Conservation (phyloP, 495 filamentous ascomycete genomes). For the Peziza echinospora region DNA sequence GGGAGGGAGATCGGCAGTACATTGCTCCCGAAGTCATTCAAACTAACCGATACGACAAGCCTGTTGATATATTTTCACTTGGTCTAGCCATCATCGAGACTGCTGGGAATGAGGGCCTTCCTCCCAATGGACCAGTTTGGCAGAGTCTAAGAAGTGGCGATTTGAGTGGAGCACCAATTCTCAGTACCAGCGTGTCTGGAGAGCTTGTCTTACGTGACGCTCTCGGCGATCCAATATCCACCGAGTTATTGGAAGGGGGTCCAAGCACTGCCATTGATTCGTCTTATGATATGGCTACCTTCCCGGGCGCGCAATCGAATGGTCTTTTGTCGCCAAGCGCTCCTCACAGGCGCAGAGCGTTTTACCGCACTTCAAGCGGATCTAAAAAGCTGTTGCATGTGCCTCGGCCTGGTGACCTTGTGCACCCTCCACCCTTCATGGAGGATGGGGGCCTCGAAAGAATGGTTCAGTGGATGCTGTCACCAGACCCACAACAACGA, state of each 20-base stretch:
- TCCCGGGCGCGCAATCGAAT: conserved; percentile 14
- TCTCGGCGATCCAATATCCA: conserved; percentile 33
- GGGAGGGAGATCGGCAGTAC: conserved; percentile 89
- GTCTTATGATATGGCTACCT: conserved; percentile 16
- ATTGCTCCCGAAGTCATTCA: conserved; percentile 77
- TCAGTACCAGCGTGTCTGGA: conserved; percentile 55
- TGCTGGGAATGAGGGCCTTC: conserved; percentile 73
- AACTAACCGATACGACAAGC: conserved; percentile 57
- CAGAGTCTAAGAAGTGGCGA: conserved; percentile 68
- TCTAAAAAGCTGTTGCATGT: conserved; percentile 26
- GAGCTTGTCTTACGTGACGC: conserved; percentile 34
- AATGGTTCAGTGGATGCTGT: conserved; percentile 78
- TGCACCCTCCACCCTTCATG: conserved; percentile 73
- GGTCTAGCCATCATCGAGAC: conserved; percentile 87
- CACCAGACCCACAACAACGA: conserved; percentile 46
- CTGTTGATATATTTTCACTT: conserved; percentile 79
- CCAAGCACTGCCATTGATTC: conserved; percentile 22
- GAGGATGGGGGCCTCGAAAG: conserved; percentile 56
- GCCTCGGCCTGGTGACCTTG: conserved; percentile 39
- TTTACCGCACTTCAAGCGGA: conserved; percentile 13
- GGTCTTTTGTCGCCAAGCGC: conserved; percentile 11
- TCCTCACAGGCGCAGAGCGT: conserved; percentile 4
- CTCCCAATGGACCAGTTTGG: conserved; percentile 81
- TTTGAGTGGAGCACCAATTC: conserved; percentile 59
- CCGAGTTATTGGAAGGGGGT: conserved; percentile 34